phyloP scores from a whole-genome alignment of 2,329 filamentous ascomycete genomes.

The Ceratocystis cubensis region DNA sequence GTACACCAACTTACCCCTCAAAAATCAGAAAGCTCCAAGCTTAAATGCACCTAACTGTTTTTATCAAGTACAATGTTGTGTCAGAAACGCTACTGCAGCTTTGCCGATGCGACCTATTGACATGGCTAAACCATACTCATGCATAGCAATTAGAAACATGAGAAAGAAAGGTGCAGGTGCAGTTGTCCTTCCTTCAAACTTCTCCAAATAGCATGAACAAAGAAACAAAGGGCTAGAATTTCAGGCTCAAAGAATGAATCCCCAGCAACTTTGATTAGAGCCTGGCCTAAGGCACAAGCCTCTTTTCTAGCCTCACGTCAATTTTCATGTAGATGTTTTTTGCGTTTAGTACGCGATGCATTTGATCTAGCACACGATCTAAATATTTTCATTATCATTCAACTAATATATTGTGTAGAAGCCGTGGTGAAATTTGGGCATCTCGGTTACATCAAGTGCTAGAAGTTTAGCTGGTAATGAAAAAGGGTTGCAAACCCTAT shows the following conservation, averaged over 20 bases:
- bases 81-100: background rate
- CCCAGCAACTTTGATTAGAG: background rate
- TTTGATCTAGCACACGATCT: background rate
- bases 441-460: too few relatives aligned
- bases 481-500: background rate
- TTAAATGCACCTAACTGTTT: slow-evolving; percentile 10
- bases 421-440: background rate
- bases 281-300: background rate
- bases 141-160: background rate
- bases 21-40: background rate
- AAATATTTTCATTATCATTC: background rate
- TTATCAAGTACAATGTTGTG: background rate
- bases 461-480: background rate
- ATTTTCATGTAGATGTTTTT: background rate
- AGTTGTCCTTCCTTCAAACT: background rate
- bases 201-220: background rate
- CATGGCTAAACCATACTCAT: background rate
- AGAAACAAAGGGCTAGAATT: background rate
- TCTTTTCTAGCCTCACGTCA: too few relatives aligned
- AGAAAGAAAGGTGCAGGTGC: background rate
- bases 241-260: background rate
- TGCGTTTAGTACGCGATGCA: background rate
- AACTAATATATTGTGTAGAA: background rate
- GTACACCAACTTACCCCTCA: background rate
- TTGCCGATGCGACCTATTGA: background rate